phyloP scores from a whole-genome alignment of 1,139 yeast species.

The Sugiyamaella xylanicola region DNA sequence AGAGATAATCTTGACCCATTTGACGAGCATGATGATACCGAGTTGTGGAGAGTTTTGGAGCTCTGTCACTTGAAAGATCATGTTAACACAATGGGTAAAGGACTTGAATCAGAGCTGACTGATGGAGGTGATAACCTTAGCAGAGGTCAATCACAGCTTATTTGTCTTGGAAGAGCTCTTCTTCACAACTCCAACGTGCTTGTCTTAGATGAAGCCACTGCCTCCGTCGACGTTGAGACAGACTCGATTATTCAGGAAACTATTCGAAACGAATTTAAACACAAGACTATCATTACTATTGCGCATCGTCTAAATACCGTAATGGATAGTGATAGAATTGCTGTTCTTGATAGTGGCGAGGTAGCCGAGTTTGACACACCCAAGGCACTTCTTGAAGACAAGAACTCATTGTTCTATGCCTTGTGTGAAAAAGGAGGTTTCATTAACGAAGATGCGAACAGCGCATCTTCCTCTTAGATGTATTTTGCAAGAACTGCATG shows the following conservation, averaged over 20 bases:
- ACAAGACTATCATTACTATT: slow-evolving; percentile 72
- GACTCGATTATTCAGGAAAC: slow-evolving; percentile 75
- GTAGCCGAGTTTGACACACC: slow-evolving; percentile 74
- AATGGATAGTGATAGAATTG: slow-evolving; percentile 71
- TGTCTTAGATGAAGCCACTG: slow-evolving; percentile 80
- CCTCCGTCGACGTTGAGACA: slow-evolving; percentile 79
- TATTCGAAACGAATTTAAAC: slow-evolving; percentile 60
- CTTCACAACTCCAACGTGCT: slow-evolving; percentile 63
- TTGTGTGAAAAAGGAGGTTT: slow-evolving; percentile 64
- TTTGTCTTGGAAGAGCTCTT: slow-evolving; percentile 73
- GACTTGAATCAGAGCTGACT: slow-evolving; percentile 41
- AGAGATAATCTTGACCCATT: slow-evolving; percentile 69
- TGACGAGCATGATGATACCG: slow-evolving; percentile 49
- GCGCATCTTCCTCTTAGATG: neutral
- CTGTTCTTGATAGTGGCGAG: slow-evolving; percentile 66
- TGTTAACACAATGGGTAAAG: slow-evolving; percentile 48
- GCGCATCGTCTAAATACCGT: slow-evolving; percentile 84
- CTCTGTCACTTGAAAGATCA: slow-evolving; percentile 66
- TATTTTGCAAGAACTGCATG: no score
- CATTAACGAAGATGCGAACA: neutral
- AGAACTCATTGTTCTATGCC: slow-evolving; percentile 56
- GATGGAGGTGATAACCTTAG: slow-evolving; percentile 69
- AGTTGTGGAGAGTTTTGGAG: slow-evolving; percentile 67
- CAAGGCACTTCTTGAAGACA: slow-evolving; percentile 48
- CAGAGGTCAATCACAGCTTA: slow-evolving; percentile 72